Conservation (phyloP, 177 flowering plant species). For the Vitis hybrid region DNA sequence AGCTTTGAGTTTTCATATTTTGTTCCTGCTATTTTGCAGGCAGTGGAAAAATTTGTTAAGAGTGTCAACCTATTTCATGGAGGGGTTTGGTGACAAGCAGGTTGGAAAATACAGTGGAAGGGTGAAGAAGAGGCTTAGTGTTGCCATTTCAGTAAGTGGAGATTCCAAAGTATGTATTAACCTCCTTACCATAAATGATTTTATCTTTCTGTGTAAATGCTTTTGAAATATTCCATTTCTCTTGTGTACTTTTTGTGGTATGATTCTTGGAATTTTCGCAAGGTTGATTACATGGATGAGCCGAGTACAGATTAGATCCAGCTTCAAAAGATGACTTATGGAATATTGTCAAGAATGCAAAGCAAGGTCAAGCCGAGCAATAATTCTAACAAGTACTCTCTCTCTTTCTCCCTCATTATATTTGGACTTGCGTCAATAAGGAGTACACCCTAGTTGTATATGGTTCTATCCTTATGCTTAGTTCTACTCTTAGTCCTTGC, state of each 20-base stretch:
- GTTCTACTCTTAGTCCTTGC: too few species aligned
- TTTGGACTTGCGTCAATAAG: neutral
- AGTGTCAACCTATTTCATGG: slow-evolving; percentile 83
- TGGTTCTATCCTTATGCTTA: neutral
- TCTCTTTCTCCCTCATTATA: neutral
- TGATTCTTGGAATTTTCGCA: slow-evolving; percentile 9
- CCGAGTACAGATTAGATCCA: slow-evolving; percentile 93
- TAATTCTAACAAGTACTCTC: slow-evolving; percentile 82
- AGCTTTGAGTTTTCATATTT: neutral
- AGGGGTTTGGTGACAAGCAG: slow-evolving; percentile 87
- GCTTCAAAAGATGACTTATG: slow-evolving; percentile 88
- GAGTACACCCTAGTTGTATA: too few species aligned
- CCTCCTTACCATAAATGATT: neutral
- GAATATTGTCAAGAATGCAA: slow-evolving; percentile 81
- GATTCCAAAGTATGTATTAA: slow-evolving; percentile 74
- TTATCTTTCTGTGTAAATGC: neutral
- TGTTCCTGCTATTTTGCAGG: slow-evolving; percentile 35
- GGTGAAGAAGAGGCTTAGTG: slow-evolving; percentile 99
- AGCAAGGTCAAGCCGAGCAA: slow-evolving; percentile 61
- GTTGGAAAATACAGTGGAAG: slow-evolving; percentile 96
- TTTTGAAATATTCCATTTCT: neutral
- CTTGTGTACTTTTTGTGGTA: neutral
- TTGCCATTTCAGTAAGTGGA: slow-evolving; percentile 91
- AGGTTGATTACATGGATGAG: slow-evolving; percentile 97
- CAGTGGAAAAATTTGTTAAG: slow-evolving; percentile 89